phyloP scores from a whole-genome alignment of 441 rosid species.

The Croton laevigatus region DNA sequence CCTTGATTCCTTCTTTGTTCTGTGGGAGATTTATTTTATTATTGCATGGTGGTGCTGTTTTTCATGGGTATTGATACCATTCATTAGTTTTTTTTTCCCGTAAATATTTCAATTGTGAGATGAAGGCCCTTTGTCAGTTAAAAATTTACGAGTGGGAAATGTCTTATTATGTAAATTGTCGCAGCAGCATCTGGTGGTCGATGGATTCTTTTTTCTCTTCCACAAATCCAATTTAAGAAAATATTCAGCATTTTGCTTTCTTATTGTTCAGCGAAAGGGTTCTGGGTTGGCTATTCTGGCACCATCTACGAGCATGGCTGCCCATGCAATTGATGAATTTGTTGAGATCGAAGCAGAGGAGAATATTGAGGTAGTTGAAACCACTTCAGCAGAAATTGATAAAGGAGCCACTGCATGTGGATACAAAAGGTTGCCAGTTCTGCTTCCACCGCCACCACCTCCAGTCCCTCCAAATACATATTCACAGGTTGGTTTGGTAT shows the following conservation, averaged over 20 bases:
- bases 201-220: not conserved
- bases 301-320: constrained; percentile 74
- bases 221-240: not conserved
- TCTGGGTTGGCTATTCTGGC: constrained; percentile 30
- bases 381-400: constrained; percentile 21
- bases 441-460: constrained; percentile 49
- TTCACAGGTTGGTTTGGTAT: constrained; percentile 40
- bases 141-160: not conserved
- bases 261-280: constrained; percentile 35
- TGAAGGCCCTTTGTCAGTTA: not conserved
- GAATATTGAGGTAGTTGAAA: constrained; percentile 36
- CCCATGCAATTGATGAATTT: constrained; percentile 47
- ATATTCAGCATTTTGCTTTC: not conserved
- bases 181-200: not conserved
- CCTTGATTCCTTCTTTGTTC: not conserved
- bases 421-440: constrained; percentile 32
- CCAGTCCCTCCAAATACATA: constrained; percentile 38
- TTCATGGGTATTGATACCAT: not conserved
- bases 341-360: constrained; percentile 51
- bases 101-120: not conserved
- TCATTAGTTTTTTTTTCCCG: not conserved
- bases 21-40: not conserved
- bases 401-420: constrained; percentile 18
- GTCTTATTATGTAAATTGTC: not conserved
- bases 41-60: not conserved